Base-by-base conservation (phyloP, 2,329 filamentous ascomycete species). In the Fusarium anthophilum region DNA sequence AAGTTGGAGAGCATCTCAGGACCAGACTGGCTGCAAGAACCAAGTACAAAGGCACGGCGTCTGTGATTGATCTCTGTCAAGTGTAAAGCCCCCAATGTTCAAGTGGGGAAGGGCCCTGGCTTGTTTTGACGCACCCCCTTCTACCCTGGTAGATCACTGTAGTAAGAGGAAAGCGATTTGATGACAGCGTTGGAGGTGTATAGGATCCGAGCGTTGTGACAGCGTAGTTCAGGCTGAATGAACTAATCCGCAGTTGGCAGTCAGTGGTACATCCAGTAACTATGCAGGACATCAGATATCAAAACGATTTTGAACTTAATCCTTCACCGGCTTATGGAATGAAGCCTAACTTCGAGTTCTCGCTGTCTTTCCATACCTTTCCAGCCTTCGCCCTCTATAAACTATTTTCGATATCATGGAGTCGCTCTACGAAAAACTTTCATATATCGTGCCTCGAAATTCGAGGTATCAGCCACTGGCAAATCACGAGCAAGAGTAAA, bases 251-350 rank as follows among this genome's bases (percentile, higher is more conserved):
- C 43, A 18, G 5, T 3, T 14, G 22, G 48, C 17, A 18, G 1
- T 24, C 30, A 32, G 10, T 30, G 28, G 8, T 3, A 18, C 20
- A 5, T n/a, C 11, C n/a, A 14, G 30, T 32, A 17, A 8, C 28
- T 11, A 35, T 24, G 43, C 18, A n/a, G 24, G 20, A 22, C 9
- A 32, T n/a, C 6, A n/a, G 13, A 43, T 43, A n/a, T 43, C 39
- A n/a, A 24, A 45, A 13, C 30, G 2, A 32, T 32, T 32, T 2
- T 13, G 30, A 32, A 13, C 12, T 30, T 30, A 13, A 6, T 14
- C 13, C 30, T 32, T 32, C 30, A 7, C 1, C 4, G 30, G 1
- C 30, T 30, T 30, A 2, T 30, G 4, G 30, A 30, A 30, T 1
- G 1, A 30, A 12, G 4, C 30, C 30, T 2, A 30, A 30, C 1